These are phyloP conservation scores for Jamesozyma jinghongensis DNA, from an alignment of 805 yeast species.

Conservation along the genomic window DNA sequence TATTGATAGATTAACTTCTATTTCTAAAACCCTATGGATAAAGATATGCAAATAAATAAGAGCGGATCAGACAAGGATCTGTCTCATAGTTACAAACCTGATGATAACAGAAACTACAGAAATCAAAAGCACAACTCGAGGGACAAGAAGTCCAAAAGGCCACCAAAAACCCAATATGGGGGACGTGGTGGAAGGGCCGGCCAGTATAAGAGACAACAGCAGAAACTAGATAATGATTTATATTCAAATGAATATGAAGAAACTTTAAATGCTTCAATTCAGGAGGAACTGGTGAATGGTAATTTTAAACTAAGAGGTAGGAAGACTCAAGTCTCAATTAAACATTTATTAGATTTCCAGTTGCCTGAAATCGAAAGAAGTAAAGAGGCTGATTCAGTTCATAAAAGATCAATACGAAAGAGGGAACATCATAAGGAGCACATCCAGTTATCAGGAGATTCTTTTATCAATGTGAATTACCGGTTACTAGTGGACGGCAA, in stretches of 20 bases:
- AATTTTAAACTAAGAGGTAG: constrained; percentile 30
- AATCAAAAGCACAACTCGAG: too few species aligned
- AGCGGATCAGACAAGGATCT: too few species aligned
- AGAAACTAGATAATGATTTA: background rate
- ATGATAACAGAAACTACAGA: too few species aligned
- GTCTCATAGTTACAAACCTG: too few species aligned
- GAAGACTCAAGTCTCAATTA: constrained; percentile 43
- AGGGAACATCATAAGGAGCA: constrained; percentile 25
- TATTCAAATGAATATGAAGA: background rate
- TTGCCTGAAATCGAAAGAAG: constrained; percentile 34
- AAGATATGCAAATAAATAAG: too few species aligned
- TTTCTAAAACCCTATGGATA: too few species aligned
- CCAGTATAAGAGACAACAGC: constrained; percentile 7
- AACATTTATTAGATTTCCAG: constrained; percentile 56
- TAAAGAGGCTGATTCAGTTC: constrained; percentile 6
- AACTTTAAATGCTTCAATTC: constrained; percentile 23
- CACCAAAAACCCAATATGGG: background rate
- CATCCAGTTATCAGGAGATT: constrained; percentile 51
- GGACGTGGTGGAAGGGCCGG: constrained; percentile 5
- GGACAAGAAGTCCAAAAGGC: background rate
- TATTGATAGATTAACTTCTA: too few species aligned
- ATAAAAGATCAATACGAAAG: constrained; percentile 15
- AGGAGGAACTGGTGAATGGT: constrained; percentile 30
- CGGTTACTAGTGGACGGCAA: constrained; percentile 69
- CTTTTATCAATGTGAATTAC: constrained; percentile 74